Evolutionary conservation across 176 grass and related monocot genomes (phyloP).

Genomic region (Oryza punctata): DNA sequence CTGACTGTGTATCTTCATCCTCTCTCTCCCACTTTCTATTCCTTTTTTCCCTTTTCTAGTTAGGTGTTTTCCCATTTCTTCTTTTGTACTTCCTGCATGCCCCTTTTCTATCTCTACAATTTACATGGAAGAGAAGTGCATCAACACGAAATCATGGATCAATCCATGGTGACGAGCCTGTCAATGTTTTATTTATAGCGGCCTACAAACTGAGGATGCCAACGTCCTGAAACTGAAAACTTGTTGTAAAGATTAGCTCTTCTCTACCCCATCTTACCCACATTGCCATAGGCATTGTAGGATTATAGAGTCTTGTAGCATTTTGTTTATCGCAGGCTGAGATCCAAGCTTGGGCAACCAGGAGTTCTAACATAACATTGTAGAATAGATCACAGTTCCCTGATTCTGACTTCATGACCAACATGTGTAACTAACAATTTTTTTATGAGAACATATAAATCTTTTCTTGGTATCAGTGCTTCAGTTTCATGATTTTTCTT

Average conservation of each 20-base stretch:
- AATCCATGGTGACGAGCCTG: slow-evolving; percentile 30
- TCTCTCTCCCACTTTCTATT: background rate
- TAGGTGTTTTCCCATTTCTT: slow-evolving; percentile 33
- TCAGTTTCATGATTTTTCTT: background rate
- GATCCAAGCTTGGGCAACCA: slow-evolving; percentile 18
- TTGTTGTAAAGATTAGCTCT: slow-evolving; percentile 41
- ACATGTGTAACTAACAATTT: slow-evolving; percentile 10
- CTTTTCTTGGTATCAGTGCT: slow-evolving; percentile 7
- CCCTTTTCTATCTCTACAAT: slow-evolving; percentile 36
- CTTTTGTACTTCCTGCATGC: slow-evolving; percentile 29
- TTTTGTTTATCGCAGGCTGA: slow-evolving; percentile 16
- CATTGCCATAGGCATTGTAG: slow-evolving; percentile 21
- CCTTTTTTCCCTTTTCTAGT: slow-evolving; percentile 3
- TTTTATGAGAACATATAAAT: background rate
- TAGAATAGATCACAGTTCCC: slow-evolving; percentile 38
- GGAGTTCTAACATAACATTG: slow-evolving; percentile 33
- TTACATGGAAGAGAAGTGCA: slow-evolving; percentile 75
- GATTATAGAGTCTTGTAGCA: background rate
- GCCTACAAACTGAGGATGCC: slow-evolving; percentile 9
- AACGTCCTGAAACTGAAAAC: slow-evolving; percentile 5
- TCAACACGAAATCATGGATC: slow-evolving; percentile 49
- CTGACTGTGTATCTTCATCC: slow-evolving; percentile 49
- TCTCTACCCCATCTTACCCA: slow-evolving; percentile 19
- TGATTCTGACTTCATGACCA: slow-evolving; percentile 22
- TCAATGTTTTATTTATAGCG: slow-evolving; percentile 44